Evolutionary conservation across 2,329 filamentous ascomycete genomes (phyloP).

Genomic region (Pseudogymnoascus sp.): DNA sequence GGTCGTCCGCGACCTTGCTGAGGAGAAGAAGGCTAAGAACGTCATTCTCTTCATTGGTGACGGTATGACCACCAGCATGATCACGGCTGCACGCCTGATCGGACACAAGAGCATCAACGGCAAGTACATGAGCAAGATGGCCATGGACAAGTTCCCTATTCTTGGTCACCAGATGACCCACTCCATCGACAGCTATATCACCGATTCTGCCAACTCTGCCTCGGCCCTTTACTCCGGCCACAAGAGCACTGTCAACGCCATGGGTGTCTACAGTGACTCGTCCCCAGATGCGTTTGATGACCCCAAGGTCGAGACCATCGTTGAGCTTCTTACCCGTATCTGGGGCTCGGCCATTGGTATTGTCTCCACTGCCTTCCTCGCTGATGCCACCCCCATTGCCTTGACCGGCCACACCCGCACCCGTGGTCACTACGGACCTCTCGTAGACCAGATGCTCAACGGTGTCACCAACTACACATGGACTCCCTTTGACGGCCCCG

Average conservation of each 20-base stretch:
- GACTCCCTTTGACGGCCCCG: slow-evolving; percentile 64
- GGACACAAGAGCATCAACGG: slow-evolving; percentile 78
- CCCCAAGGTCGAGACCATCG: slow-evolving; percentile 77
- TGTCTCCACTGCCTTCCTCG: slow-evolving; percentile 72
- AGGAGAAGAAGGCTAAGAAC: slow-evolving; percentile 71
- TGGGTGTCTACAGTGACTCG: slow-evolving; percentile 71
- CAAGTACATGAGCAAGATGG: slow-evolving; percentile 67
- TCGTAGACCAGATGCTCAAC: slow-evolving; percentile 69
- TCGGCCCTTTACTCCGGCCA: slow-evolving; percentile 75
- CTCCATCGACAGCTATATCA: slow-evolving; percentile 77
- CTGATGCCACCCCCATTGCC: slow-evolving; percentile 75
- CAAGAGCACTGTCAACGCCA: slow-evolving; percentile 74
- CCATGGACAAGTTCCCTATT: slow-evolving; percentile 77
- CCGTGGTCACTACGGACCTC: slow-evolving; percentile 58
- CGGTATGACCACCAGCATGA: slow-evolving; percentile 68
- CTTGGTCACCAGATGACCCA: slow-evolving; percentile 84
- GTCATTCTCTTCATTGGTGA: slow-evolving; percentile 77
- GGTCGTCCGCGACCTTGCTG: slow-evolving; percentile 62
- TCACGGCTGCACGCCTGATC: slow-evolving; percentile 70
- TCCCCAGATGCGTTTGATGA: slow-evolving; percentile 67
- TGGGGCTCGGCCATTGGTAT: slow-evolving; percentile 52
- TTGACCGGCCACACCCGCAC: slow-evolving; percentile 64
- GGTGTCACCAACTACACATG: slow-evolving; percentile 74
- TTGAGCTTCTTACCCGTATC: slow-evolving; percentile 65
- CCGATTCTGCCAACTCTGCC: slow-evolving; percentile 77